Base-by-base conservation (phyloP, 768 basidiomycete species). In the Phylloporus sp. region DNA sequence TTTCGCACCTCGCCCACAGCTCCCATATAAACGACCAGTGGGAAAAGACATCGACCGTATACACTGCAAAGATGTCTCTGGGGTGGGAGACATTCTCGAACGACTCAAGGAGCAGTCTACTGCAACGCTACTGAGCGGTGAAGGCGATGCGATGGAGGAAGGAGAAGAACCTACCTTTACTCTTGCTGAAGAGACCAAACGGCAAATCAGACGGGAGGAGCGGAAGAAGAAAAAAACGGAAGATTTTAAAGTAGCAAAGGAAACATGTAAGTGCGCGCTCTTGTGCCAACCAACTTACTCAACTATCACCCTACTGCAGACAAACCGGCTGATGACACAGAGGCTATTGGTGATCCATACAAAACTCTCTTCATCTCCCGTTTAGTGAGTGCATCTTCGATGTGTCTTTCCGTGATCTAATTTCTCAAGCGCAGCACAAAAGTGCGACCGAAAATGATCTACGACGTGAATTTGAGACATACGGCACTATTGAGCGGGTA, bases 341-440 rank as follows among this genome's bases (percentile, higher is more conserved):
- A 95, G 65, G 95, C 93, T 28, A 77, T 87, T 36, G 97, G 97
- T 3, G 97, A 99, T 65, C 97, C 97, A 4, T 99, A 97, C 75
- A 98, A 98, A 69, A 98, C 97, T 0, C 76, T 99, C 22, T 99
- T 99, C 70, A 93, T 98, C 56, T 88, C 95, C 29, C 86, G 94
- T 59, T 73, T 99, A 67, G 94, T 95, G 64, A 32, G 75, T 69
- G 5, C 35, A 29, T 39, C 32, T 41, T 28, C 16, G 48, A 18
- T 13, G 8, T 22, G 15, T 49, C 15, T 53, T 49, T 3, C 12
- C 6, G 28, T 45, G 16, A 49, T 47, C 59, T 50, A 57, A 67
- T 49, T 43, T 53, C 45, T 59, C 26, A 50, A 35, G 50, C 54
- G 35, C 63, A 97, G 94, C 90, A 94, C 60, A 95, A 95, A 75